phyloP scores from a whole-genome alignment of 306 rosid species.

The Acmispon strigosus region DNA sequence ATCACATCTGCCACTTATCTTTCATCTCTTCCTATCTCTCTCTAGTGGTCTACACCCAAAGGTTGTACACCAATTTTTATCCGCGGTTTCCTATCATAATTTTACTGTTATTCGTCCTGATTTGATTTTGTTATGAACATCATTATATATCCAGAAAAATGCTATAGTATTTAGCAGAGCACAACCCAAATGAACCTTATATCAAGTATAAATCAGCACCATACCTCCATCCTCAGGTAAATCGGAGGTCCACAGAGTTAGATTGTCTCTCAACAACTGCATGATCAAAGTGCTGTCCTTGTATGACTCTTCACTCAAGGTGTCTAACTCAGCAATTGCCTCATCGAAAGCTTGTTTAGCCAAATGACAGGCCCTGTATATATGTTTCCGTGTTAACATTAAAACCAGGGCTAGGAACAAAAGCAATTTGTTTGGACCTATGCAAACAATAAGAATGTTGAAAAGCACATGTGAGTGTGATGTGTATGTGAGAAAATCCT shows the following conservation, averaged over 20 bases:
- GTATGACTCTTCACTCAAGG: slow-evolving; percentile 93
- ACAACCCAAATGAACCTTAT: not conserved
- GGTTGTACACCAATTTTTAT: too few species aligned
- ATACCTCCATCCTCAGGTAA: slow-evolving; percentile 98
- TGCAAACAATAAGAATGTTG: not conserved
- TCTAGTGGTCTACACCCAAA: too few species aligned
- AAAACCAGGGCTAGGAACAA: not conserved
- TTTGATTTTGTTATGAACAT: not conserved
- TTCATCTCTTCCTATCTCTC: too few species aligned
- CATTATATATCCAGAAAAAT: not conserved
- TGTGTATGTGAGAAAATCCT: not conserved
- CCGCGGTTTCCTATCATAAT: too few species aligned
- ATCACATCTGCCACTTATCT: too few species aligned
- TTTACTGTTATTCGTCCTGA: not conserved
- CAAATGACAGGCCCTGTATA: slow-evolving; percentile 86
- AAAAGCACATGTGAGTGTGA: not conserved
- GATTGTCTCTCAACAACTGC: slow-evolving; percentile 96
- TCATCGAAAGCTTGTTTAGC: slow-evolving; percentile 97
- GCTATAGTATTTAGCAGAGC: not conserved
- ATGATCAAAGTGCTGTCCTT: slow-evolving; percentile 96
- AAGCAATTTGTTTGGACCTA: not conserved
- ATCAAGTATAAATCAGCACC: not conserved
- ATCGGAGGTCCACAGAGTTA: slow-evolving; percentile 97
- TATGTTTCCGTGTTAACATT: slow-evolving; percentile 26
- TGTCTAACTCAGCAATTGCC: slow-evolving; percentile 91